Conservation (phyloP, 2,329 filamentous ascomycete genomes). For the Corinectria fuckeliana region DNA sequence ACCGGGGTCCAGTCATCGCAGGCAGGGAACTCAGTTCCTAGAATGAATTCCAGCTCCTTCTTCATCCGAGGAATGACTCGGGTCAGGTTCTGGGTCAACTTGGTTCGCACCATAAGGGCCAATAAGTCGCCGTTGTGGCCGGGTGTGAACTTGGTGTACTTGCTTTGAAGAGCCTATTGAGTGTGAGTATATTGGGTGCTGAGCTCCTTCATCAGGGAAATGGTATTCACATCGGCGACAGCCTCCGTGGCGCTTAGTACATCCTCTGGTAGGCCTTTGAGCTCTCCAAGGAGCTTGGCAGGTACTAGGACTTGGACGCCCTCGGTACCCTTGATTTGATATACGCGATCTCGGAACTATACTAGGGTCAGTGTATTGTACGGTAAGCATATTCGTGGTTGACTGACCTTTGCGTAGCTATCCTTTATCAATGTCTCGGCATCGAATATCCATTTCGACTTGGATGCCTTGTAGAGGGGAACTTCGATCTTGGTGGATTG, state of each 20-base stretch:
- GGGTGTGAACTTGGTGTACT: constrained; percentile 57
- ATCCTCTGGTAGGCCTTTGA: constrained; percentile 57
- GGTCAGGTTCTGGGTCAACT: constrained; percentile 55
- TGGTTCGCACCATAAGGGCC: constrained; percentile 52
- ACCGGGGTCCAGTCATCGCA: constrained; percentile 63
- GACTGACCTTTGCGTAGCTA: constrained; percentile 55
- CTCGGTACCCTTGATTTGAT: constrained; percentile 59
- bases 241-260: constrained; percentile 56
- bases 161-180: constrained; percentile 54
- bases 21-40: constrained; percentile 55
- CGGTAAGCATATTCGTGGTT: neutral
- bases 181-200: constrained; percentile 1
- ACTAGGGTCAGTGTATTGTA: constrained; percentile 25
- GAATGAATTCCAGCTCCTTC: constrained; percentile 53
- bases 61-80: constrained; percentile 54
- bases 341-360: constrained; percentile 56
- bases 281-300: constrained; percentile 51
- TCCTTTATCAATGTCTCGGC: constrained; percentile 55
- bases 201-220: neutral
- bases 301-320: constrained; percentile 57
- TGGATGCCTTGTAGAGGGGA: constrained; percentile 56
- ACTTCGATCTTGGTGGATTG: constrained; percentile 43
- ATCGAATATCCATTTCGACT: constrained; percentile 58
- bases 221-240: constrained; percentile 50
- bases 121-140: constrained; percentile 55